Conservation (phyloP, 2,329 filamentous ascomycete genomes). For the Onygena corvina region DNA sequence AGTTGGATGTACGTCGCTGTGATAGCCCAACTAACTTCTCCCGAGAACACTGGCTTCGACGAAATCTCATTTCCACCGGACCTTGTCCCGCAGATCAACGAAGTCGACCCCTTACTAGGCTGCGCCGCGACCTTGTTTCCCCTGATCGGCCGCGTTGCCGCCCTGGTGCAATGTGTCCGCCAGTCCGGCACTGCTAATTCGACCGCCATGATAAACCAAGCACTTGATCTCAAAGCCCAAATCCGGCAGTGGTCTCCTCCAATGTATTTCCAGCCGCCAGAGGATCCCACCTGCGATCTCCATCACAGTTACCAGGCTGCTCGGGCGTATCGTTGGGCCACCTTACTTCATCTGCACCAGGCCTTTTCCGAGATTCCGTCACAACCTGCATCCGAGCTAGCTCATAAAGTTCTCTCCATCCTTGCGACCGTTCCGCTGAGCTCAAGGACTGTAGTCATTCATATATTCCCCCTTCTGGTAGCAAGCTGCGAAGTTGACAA, state of each 20-base stretch:
- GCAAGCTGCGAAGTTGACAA: constrained; percentile 53
- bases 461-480: constrained; percentile 57
- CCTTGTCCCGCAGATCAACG: constrained; percentile 37
- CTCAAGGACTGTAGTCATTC: constrained; percentile 53
- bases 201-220: constrained; percentile 49
- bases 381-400: constrained; percentile 44
- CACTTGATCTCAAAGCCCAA: constrained; percentile 48
- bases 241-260: constrained; percentile 52
- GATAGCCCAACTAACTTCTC: constrained; percentile 53
- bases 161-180: constrained; percentile 52
- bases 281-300: constrained; percentile 51
- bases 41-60: constrained; percentile 45
- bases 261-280: constrained; percentile 46
- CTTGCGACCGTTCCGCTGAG: constrained; percentile 52
- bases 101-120: constrained; percentile 61
- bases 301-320: constrained; percentile 55
- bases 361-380: constrained; percentile 57
- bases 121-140: constrained; percentile 57
- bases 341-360: constrained; percentile 54
- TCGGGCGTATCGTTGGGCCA: constrained; percentile 55
- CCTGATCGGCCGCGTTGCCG: constrained; percentile 53
- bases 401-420: constrained; percentile 49
- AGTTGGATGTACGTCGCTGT: constrained; percentile 65
- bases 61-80: constrained; percentile 28
- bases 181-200: constrained; percentile 45